Base-by-base conservation (phyloP, 306 rosid genomes). In the Glycyrrhiza uralensis region DNA sequence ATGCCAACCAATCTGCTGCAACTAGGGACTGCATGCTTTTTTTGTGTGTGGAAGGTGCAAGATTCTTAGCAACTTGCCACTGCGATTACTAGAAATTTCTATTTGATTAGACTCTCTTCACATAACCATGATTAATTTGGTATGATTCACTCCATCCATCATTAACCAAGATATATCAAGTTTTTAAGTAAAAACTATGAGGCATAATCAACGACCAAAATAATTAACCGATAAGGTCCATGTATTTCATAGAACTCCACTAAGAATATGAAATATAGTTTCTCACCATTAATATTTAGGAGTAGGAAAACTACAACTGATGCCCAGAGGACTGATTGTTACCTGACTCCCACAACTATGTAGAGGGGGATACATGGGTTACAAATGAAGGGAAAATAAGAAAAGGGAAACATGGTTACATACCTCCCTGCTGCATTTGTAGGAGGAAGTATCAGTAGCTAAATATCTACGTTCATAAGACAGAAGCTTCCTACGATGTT, bases 341-440 rank as follows among this genome's bases (percentile, higher is more conserved):
- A 76, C 98, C 96, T 94, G 18, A 94, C 92, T 82, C 96, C 98
- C 26, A 94, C 96, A 14, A 94, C 28, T 49, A 45, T 14, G 28
- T 5, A 22, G 28, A 29, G 7, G 44, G 26, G 50, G 23, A 36
- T 36, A 57, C 22, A 28, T 29, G 22, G 64, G 12, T 30, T 57
- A n/a, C 15, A 57, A n/a, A n/a, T n/a, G n/a, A n/a, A n/a, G n/a
- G n/a, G n/a, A n/a, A n/a, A n/a, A n/a, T n/a, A n/a, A n/a, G n/a
- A n/a, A n/a, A n/a, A n/a, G n/a, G n/a, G n/a, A n/a, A n/a, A n/a
- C n/a, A n/a, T n/a, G n/a, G n/a, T n/a, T 4, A 13, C 12, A 65
- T 84, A 91, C 99, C 59, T 75, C 51, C 45, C 61, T 81, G 69
- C 52, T 76, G 85, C 99, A 94, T 55, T 41, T 66, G 41, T 23